Evolutionary conservation across 1,284 basidiomycete species (phyloP).

Genomic region (Coriolopsis trogii): DNA sequence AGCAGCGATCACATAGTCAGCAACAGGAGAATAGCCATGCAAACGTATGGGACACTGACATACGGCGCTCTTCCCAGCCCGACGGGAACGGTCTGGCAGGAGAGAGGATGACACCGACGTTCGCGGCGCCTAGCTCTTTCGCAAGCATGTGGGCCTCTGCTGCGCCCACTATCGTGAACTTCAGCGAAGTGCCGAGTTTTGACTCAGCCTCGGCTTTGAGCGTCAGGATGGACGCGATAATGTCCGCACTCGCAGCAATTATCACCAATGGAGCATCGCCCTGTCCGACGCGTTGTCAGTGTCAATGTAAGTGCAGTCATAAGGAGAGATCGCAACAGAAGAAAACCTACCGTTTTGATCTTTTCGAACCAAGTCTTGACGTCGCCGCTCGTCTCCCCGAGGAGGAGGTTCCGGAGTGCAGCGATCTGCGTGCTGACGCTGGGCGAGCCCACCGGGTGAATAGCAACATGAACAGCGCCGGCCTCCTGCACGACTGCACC

Average conservation of each 20-base stretch:
- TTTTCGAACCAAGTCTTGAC: slow-evolving; percentile 52
- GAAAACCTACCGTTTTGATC: slow-evolving; percentile 52
- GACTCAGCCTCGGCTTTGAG: slow-evolving; percentile 73
- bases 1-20: slow-evolving; percentile 24
- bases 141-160: slow-evolving; percentile 77
- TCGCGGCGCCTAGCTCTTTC: slow-evolving; percentile 64
- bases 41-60: slow-evolving; percentile 41
- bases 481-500: slow-evolving; percentile 71
- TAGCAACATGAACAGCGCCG: slow-evolving; percentile 69
- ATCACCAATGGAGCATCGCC: slow-evolving; percentile 65
- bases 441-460: slow-evolving; percentile 49
- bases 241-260: slow-evolving; percentile 70
- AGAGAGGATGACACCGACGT: slow-evolving; percentile 75
- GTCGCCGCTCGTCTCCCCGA: slow-evolving; percentile 47
- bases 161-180: slow-evolving; percentile 73
- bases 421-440: slow-evolving; percentile 74
- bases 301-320: no score
- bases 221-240: slow-evolving; percentile 71
- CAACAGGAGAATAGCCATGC: not conserved
- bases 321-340: not conserved
- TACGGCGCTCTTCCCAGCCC: slow-evolving; percentile 70
- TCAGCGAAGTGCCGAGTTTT: slow-evolving; percentile 45
- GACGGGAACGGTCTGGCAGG: slow-evolving; percentile 61
- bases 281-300: slow-evolving; percentile 14
- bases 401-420: slow-evolving; percentile 56